phyloP scores from a whole-genome alignment of 257 asterid genomes.

The Catharanthus roseus region DNA sequence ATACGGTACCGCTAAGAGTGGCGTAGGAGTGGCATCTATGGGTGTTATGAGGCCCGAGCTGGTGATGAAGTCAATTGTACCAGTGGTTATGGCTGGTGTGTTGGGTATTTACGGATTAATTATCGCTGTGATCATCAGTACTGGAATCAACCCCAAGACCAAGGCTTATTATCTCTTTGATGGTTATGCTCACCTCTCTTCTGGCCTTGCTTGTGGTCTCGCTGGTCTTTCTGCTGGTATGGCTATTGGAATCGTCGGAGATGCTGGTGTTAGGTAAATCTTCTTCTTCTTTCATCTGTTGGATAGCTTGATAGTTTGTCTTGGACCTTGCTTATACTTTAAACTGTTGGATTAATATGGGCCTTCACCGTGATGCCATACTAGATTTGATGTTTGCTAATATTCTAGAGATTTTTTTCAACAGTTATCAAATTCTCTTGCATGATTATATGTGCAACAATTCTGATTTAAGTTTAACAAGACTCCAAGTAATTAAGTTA shows the following conservation, averaged over 20 bases:
- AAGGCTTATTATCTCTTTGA: conserved; percentile 60
- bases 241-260: conserved; percentile 76
- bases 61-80: conserved; percentile 78
- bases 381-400: neutral
- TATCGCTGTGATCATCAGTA: conserved; percentile 70
- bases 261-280: conserved; percentile 62
- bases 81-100: conserved; percentile 85
- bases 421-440: neutral
- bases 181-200: conserved; percentile 65
- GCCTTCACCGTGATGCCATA: no score
- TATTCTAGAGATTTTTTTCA: neutral
- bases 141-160: conserved; percentile 67
- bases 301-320: neutral
- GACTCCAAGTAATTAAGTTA: neutral
- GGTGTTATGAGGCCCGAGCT: conserved; percentile 78
- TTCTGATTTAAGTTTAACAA: neutral
- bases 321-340: neutral
- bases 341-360: neutral
- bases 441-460: neutral
- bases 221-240: conserved; percentile 81
- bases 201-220: conserved; percentile 67
- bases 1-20: conserved; percentile 68
- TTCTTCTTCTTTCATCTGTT: neutral
- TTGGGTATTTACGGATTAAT: conserved; percentile 70
- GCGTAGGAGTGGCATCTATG: conserved; percentile 83